A percentile compares a stretch with the other conserved stretches of the same genome.
phyloP scores from a whole-genome alignment of 176 grass and related monocot species.

The Themeda triandra region DNA sequence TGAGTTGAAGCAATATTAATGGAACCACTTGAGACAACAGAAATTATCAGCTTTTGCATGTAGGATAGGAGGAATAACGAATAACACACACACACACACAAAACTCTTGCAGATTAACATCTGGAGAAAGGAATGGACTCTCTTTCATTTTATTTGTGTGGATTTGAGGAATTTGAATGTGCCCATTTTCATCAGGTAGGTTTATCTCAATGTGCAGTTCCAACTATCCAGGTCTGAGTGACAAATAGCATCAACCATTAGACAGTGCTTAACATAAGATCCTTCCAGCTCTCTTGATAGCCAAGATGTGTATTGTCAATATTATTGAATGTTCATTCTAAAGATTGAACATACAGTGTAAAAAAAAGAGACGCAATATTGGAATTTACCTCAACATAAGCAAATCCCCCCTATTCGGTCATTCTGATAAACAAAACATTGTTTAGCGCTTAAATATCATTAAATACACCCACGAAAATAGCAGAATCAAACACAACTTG shows the following conservation, averaged over 20 bases:
- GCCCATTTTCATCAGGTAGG: conserved; percentile 92
- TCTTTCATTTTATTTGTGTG: conserved; percentile 98
- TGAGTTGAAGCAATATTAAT: no score
- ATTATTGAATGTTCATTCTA: neutral
- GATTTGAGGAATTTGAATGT: conserved; percentile 92
- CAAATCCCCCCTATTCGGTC: conserved; percentile 91
- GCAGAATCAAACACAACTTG: neutral
- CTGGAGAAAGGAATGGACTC: conserved; percentile 77
- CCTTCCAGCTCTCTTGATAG: neutral
- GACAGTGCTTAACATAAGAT: conserved; percentile 4
- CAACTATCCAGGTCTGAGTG: conserved; percentile 64
- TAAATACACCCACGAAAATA: conserved; percentile 5
- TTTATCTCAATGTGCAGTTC: conserved; percentile 97
- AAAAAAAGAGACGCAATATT: neutral
- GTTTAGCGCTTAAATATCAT: conserved; percentile 49
- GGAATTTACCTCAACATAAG: conserved; percentile 72
- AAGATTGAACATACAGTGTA: neutral
- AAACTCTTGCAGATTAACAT: conserved; percentile 80
- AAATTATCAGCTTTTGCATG: neutral
- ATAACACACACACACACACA: conserved; percentile 43
- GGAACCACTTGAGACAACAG: neutral
- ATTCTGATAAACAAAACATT: conserved; percentile 97
- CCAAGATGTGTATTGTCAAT: neutral
- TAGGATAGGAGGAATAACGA: neutral
- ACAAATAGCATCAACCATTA: neutral